Evolutionary conservation across 108 stramenopile genomes (phyloP), one percentile per base, ranked within the genome.

Genomic region (Hondaea fermentalgiana): DNA sequence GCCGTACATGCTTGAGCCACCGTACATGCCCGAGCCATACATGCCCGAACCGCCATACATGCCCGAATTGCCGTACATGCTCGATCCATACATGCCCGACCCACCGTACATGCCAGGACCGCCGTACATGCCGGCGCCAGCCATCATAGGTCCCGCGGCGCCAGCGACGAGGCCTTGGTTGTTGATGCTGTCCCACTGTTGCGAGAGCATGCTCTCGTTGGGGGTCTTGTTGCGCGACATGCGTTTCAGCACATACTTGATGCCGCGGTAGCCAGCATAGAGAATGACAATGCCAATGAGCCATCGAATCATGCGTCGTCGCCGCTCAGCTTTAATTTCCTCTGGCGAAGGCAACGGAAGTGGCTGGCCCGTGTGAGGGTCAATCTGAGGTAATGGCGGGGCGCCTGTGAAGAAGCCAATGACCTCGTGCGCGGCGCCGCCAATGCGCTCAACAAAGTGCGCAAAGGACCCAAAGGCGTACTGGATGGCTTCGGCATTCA

Each of bases 391-490:
- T 53, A 83, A 53, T 83, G 76, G 76, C n/a, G 76, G 76, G 10
- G 76, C 76, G 51, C 76, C 76, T 17, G 76, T 83, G 28, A 83
- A 83, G 51, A 83, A 83, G 76, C 76, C 45, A 12, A 83, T 47
- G 1, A 83, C 51, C 76, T 83, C 76, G 76, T 83, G 76, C 3
- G 76, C 76, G n/a, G 76, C 76, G 51, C 76, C 76, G 25, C 76
- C 76, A 0, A 83, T 83, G 25, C 76, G 45, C 76, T 83, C 76
- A 16, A 83, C 45, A 83, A 83, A 83, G 51, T 83, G 76, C 45
- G 76, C 76, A 83, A 83, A 83, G 45, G 49, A n/a, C 49, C 76
- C 76, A 83, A 83, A 83, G 28, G 76, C 76, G 28, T 83, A 83
- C 51, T 83, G 76, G 0, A 83, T 83, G 28, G 76, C 76, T 23